Conservation (phyloP, 352 stramenopile genomes). For the Globisporangium uncinulatum region DNA sequence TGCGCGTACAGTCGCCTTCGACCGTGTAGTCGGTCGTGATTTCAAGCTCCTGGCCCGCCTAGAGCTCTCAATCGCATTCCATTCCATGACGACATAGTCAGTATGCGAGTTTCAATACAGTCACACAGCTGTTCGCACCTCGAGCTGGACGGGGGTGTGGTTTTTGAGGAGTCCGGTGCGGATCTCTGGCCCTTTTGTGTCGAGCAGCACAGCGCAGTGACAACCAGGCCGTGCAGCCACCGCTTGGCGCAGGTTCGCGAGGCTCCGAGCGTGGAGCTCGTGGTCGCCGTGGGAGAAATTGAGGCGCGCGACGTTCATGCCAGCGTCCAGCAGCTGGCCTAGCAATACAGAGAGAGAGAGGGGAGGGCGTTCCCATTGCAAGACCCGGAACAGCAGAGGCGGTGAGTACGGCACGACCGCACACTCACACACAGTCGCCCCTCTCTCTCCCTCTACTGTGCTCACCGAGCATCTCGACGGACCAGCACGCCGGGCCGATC, state of each 20-base stretch:
- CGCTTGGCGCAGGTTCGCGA: slow-evolving; percentile 87
- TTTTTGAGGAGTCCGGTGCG: slow-evolving; percentile 83
- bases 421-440: neutral
- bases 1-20: slow-evolving; percentile 58
- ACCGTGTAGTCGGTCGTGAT: slow-evolving; percentile 90
- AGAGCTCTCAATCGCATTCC: slow-evolving; percentile 3
- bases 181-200: slow-evolving; percentile 98
- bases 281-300: slow-evolving; percentile 99
- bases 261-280: slow-evolving; percentile 85
- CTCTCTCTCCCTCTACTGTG: neutral
- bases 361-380: no score
- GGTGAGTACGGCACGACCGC: neutral
- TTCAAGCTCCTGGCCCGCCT: slow-evolving; percentile 74
- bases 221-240: slow-evolving; percentile 61
- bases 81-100: neutral
- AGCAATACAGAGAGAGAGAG: no score
- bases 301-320: slow-evolving; percentile 97
- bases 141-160: slow-evolving; percentile 63
- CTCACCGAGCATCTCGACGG: slow-evolving; percentile 91
- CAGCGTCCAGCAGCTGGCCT: slow-evolving; percentile 74
- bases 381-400: no score
- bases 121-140: slow-evolving; percentile 18
- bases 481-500: slow-evolving; percentile 96
- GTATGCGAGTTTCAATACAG: neutral
- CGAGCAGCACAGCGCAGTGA: slow-evolving; percentile 92